These are phyloP conservation scores for Lathyrus sativus DNA, from an alignment of 306 rosid genomes.

Conservation along the genomic window DNA sequence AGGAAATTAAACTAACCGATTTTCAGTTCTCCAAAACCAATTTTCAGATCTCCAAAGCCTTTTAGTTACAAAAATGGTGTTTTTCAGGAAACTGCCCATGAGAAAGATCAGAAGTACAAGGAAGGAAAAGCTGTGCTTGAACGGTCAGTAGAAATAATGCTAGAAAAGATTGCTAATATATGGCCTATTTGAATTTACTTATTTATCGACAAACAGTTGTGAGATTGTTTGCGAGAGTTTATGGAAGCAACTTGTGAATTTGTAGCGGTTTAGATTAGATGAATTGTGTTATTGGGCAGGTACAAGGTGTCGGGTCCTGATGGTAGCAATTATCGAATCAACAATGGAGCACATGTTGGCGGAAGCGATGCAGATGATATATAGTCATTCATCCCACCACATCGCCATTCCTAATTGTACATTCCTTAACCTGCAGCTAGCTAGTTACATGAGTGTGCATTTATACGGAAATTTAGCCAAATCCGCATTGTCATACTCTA, in stretches of 20 bases:
- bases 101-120: slow-evolving; percentile 67
- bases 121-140: slow-evolving; percentile 73
- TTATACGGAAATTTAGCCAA: slow-evolving; percentile 37
- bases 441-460: slow-evolving; percentile 46
- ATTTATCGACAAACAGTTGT: background rate
- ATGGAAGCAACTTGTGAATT: background rate
- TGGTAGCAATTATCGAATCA: slow-evolving; percentile 73
- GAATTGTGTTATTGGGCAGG: slow-evolving; percentile 59
- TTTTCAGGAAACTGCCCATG: slow-evolving; percentile 63
- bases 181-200: background rate
- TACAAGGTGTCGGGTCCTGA: slow-evolving; percentile 74
- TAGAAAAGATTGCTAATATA: slow-evolving; percentile 31
- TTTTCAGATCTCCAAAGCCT: too few species aligned
- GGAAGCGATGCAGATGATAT: slow-evolving; percentile 90
- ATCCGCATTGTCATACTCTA: slow-evolving; percentile 39
- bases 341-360: slow-evolving; percentile 65
- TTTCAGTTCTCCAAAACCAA: too few species aligned
- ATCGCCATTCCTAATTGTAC: slow-evolving; percentile 51
- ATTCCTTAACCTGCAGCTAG: slow-evolving; percentile 48
- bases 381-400: slow-evolving; percentile 40
- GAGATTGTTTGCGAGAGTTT: background rate
- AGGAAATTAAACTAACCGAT: slow-evolving; percentile 33
- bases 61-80: slow-evolving; percentile 45
- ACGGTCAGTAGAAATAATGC: slow-evolving; percentile 59
- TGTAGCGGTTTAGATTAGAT: slow-evolving; percentile 35